Evolutionary conservation across 2,329 filamentous ascomycete species (phyloP).

Genomic region (Lachnellula willkommii): DNA sequence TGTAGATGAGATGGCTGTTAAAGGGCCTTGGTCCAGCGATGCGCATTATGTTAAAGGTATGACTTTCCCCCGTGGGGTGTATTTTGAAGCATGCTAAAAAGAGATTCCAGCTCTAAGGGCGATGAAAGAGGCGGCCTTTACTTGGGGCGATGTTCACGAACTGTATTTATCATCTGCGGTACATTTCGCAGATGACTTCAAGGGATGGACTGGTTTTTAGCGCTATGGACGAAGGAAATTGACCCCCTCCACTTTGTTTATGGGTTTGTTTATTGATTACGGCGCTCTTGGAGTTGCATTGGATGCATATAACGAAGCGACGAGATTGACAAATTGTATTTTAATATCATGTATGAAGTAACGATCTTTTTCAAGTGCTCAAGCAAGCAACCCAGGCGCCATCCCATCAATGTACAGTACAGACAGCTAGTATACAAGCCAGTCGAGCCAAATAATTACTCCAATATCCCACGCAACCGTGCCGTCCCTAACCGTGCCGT

Average conservation of each 20-base stretch:
- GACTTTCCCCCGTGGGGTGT: slow-evolving; percentile 14
- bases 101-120: slow-evolving; percentile 55
- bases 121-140: slow-evolving; percentile 67
- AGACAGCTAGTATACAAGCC: background rate
- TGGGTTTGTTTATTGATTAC: background rate
- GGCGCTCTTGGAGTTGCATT: background rate
- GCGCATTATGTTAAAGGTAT: slow-evolving; percentile 80
- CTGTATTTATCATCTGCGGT: slow-evolving; percentile 64
- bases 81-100: background rate
- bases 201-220: slow-evolving; percentile 51
- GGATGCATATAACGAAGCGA: slow-evolving; percentile 1
- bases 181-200: slow-evolving; percentile 67
- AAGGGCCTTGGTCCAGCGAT: slow-evolving; percentile 63
- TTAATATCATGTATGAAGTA: background rate
- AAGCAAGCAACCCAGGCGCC: background rate
- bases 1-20: slow-evolving; percentile 65
- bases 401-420: background rate
- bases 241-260: background rate
- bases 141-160: slow-evolving; percentile 66
- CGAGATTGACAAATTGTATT: background rate
- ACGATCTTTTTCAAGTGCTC: background rate
- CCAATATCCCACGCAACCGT: background rate
- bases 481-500: background rate
- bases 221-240: slow-evolving; percentile 2
- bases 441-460: background rate